Evolutionary conservation across 768 basidiomycete genomes (phyloP), one percentile per base, ranked within the genome.

Genomic region (Trametes sanguinea): DNA sequence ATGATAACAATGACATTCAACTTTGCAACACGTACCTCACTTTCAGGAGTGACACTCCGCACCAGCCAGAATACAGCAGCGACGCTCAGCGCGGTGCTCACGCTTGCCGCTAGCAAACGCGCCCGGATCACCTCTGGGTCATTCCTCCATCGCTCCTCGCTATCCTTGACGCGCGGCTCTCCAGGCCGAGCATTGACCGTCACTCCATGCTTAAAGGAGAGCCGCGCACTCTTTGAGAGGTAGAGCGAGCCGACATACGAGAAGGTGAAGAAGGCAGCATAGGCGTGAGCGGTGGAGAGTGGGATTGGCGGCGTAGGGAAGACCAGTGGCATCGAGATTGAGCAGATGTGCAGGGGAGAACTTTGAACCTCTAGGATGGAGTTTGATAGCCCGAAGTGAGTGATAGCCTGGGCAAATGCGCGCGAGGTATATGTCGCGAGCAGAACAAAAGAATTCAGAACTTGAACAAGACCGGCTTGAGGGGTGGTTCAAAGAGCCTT

Each of bases 221-320:
- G 77, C 45, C 90, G 81, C 10, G 85, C 79, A 64, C 82, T 77
- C 70, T 85, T 89, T 35, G 81, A 86, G 60, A 92, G 68, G 75
- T 96, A 96, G 42, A 96, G 79, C 6, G 89, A 90, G 11, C 89
- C 91, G 54, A 97, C 93, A 68, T 95, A 97, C 54, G 81, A 80
- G 22, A 76, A 61, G 2, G 85, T 85, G 68, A 94, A 85, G 51
- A 81, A 69, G 5, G 83, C 72, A 2, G 89, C 85, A 16, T 89
- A 74, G 2, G 78, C 48, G 65, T 90, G 86, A 2, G 88, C 81
- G 13, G 63, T 62, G 13, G 50, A 54, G 6, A 71, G 30, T 13
- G 71, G 60, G 22, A 74, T 62, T 8, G 67, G 65, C 9, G 71
- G 68, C n/a, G 53, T 33, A 7, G 61, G 17, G 37, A 72, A 67